Conservation (phyloP, 2,329 filamentous ascomycete species). For the Parafenestella ontariensis region DNA sequence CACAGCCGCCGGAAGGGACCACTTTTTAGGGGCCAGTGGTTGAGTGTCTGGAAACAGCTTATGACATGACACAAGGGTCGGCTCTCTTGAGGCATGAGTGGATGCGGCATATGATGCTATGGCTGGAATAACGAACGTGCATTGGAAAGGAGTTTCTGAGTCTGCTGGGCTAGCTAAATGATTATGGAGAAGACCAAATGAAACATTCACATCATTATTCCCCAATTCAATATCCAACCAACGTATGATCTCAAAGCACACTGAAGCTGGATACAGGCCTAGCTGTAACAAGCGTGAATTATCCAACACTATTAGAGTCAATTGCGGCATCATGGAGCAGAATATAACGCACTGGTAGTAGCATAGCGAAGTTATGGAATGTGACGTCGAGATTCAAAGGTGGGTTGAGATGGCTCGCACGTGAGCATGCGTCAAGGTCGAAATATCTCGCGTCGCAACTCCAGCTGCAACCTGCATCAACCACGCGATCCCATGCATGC, state of each 20-base stretch:
- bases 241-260: not conserved
- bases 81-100: not conserved
- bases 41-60: not conserved
- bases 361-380: not conserved
- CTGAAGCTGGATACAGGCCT: not conserved
- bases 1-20: slow-evolving; percentile 88
- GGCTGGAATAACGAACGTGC: slow-evolving; percentile 27
- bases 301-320: not conserved
- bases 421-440: slow-evolving; percentile 28
- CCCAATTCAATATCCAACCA: not conserved
- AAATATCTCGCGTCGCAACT: slow-evolving; percentile 20
- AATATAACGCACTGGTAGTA: not conserved
- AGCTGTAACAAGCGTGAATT: not conserved
- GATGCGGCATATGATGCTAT: slow-evolving; percentile 4
- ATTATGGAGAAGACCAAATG: slow-evolving; percentile 16
- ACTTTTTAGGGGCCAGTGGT: slow-evolving; percentile 54
- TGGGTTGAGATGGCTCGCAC: slow-evolving; percentile 10
- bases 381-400: not conserved
- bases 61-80: not conserved
- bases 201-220: slow-evolving; percentile 12
- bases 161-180: slow-evolving; percentile 15
- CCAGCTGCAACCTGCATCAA: slow-evolving; percentile 13
- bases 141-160: slow-evolving; percentile 41
- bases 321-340: not conserved
- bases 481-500: slow-evolving; percentile 51